Percentiles rank a stretch among this genome's conserved stretches.
These are phyloP conservation scores for Fusarium irregulare DNA, from an alignment of 2,329 filamentous ascomycete species.

Conservation along the genomic window DNA sequence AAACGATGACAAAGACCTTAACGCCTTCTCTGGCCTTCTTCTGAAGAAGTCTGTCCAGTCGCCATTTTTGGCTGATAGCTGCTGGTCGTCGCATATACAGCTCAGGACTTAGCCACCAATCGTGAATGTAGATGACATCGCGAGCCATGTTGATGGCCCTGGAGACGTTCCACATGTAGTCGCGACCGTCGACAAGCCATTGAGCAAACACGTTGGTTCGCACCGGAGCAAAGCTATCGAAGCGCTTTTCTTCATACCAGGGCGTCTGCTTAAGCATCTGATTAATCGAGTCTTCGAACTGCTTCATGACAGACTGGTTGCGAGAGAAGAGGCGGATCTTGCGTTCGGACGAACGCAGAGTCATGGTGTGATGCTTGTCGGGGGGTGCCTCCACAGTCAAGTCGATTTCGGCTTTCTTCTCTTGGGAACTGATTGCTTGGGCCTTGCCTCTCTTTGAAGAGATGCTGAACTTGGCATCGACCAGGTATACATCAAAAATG, in stretches of 20 bases:
- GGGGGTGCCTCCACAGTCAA: constrained; percentile 52
- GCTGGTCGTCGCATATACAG: constrained; percentile 94
- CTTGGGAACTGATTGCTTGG: constrained; percentile 66
- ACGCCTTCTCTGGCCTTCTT: constrained; percentile 94
- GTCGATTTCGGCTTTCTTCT: constrained; percentile 65
- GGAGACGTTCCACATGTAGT: constrained; percentile 99
- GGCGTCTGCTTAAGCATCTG: constrained; percentile 85
- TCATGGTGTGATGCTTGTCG: constrained; percentile 82
- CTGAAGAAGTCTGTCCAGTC: constrained; percentile 91
- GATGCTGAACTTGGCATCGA: constrained; percentile 87
- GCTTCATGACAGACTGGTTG: constrained; percentile 87
- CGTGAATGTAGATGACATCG: constrained; percentile 98
- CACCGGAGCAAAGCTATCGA: constrained; percentile 93
- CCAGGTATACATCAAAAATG: constrained; percentile 98
- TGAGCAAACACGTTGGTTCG: constrained; percentile 88
- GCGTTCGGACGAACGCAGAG: constrained; percentile 89
- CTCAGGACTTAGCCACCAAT: constrained; percentile 98
- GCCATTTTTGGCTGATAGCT: constrained; percentile 97
- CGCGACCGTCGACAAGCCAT: constrained; percentile 95
- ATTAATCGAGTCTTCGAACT: constrained; percentile 93
- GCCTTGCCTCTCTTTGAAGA: constrained; percentile 75
- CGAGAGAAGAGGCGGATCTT: constrained; percentile 91
- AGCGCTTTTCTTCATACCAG: constrained; percentile 87
- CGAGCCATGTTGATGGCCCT: constrained; percentile 96
- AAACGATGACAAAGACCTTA: constrained; percentile 97